Evolutionary conservation across 768 basidiomycete species (phyloP).

Genomic region (Mycena latifolia): DNA sequence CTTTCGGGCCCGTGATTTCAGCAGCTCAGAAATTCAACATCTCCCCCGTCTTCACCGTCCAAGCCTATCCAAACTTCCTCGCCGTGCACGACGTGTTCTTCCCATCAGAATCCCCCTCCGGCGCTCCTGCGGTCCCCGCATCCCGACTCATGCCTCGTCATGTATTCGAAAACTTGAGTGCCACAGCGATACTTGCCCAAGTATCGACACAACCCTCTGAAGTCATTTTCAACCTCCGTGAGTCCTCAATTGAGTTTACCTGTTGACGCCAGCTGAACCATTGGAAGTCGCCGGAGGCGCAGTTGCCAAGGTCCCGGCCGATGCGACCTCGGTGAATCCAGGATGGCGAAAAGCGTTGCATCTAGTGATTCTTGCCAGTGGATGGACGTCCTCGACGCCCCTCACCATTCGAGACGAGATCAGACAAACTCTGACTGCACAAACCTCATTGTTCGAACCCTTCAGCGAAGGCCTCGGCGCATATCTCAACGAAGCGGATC

Average conservation of each 20-base stretch:
- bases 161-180: constrained; percentile 21
- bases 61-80: constrained; percentile 8
- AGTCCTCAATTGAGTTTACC: no score
- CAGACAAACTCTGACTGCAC: neutral
- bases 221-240: constrained; percentile 10
- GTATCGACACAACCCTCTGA: constrained; percentile 11
- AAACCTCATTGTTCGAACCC: constrained; percentile 16
- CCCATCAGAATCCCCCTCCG: neutral
- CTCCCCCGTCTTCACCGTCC: neutral
- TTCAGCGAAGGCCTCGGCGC: constrained; percentile 23
- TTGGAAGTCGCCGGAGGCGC: no score
- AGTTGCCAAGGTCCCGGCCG: no score
- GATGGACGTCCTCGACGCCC: constrained; percentile 23
- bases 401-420: neutral
- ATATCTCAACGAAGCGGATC: constrained; percentile 29
- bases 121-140: constrained; percentile 2
- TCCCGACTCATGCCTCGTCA: constrained; percentile 26
- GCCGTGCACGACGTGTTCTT: constrained; percentile 18
- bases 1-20: no score
- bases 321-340: constrained; percentile 26
- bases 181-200: constrained; percentile 15
- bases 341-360: constrained; percentile 27
- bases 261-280: no score
- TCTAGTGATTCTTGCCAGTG: constrained; percentile 11
- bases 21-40: no score